Percentiles rank a stretch among this genome's conserved stretches.
Evolutionary conservation across 768 basidiomycete genomes (phyloP).

Genomic region (Rhodotorula toruloides): DNA sequence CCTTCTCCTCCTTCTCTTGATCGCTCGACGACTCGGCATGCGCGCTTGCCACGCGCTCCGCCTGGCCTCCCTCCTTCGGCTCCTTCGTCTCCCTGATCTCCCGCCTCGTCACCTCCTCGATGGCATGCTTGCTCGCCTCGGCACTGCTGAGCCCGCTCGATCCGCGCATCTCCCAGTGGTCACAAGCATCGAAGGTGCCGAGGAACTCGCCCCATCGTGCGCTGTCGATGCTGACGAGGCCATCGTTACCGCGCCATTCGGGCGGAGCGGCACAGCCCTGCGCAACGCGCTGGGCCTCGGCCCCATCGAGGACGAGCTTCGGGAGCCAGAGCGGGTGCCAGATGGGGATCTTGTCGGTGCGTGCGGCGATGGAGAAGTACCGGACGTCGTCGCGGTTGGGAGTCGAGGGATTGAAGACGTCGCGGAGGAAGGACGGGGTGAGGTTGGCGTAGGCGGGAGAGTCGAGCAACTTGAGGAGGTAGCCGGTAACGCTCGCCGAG

Average conservation of each 20-base stretch:
- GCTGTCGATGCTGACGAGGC: constrained; percentile 76
- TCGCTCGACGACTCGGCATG: constrained; percentile 45
- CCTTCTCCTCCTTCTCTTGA: constrained; percentile 13
- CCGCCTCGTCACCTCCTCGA: constrained; percentile 25
- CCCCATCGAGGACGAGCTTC: constrained; percentile 84
- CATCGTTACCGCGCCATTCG: constrained; percentile 76
- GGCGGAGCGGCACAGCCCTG: constrained; percentile 37
- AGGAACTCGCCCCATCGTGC: constrained; percentile 92
- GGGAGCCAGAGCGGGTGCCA: constrained; percentile 98
- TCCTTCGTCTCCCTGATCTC: constrained; percentile 45
- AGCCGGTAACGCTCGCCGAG: constrained; percentile 76
- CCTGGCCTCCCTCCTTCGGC: constrained; percentile 49
- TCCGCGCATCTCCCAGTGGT: constrained; percentile 96
- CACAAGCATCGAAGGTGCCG: constrained; percentile 78
- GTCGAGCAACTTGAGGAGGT: constrained; percentile 82
- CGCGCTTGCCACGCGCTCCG: constrained; percentile 39
- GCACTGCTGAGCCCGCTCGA: constrained; percentile 57
- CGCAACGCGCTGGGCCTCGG: constrained; percentile 60
- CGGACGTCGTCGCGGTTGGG: constrained; percentile 74
- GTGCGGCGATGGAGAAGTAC: constrained; percentile 85
- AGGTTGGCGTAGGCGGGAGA: constrained; percentile 95
- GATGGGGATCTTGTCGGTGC: constrained; percentile 50
- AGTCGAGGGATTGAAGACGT: constrained; percentile 73
- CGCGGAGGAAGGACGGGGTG: constrained; percentile 69
- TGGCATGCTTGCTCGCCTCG: constrained; percentile 25